Base-by-base conservation (phyloP, 1,284 basidiomycete genomes). In the Ganoderma multipileum region DNA sequence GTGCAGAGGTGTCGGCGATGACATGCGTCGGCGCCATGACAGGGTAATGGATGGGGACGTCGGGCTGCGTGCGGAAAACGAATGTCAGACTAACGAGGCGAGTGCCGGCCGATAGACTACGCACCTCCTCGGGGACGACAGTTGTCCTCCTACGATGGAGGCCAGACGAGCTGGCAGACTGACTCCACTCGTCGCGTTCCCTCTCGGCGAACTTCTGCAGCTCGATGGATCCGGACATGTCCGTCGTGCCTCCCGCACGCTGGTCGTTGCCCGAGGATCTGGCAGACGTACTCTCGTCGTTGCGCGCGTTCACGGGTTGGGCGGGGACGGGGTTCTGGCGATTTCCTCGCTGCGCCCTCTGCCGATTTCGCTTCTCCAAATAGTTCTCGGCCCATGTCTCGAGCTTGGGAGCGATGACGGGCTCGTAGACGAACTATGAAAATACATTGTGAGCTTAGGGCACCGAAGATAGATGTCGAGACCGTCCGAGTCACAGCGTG, bases 381-480 rank as follows among this genome's bases (percentile, higher is more conserved):
- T 83, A 85, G 3, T 81, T 78, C 70, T 86, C 84, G 2, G 81
- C 84, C 87, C 86, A 89, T 71, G 79, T 81, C 73, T 86, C 84
- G 23, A 89, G 9, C 55, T 76, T 83, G 0, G 88, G 88, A 41
- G 88, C 87, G 63, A 90, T 82, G 70, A 89, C 87, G 4, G 89
- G 89, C 68, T 90, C 88, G 64, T 87, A 90, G n/a, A 90, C 82
- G 68, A 85, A 86, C 88, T 90, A 64, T 59, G 63, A 63, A 28
- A 58, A 38, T 12, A 39, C 58, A 11, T 38, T 60, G 55, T 33
- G 47, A 59, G 54, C 26, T 64, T 63, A 44, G 33, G 12, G 63
- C 58, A 42, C 42, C 47, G 14, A 28, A 28, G 5, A 47, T 8
- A 47, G 44, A 47, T 47, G 20, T 30, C 59, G 44, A 47, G n/a